These are phyloP conservation scores for Austroboletus olivaceoglutinosus DNA, from an alignment of 1,284 basidiomycete species.

Conservation along the genomic window DNA sequence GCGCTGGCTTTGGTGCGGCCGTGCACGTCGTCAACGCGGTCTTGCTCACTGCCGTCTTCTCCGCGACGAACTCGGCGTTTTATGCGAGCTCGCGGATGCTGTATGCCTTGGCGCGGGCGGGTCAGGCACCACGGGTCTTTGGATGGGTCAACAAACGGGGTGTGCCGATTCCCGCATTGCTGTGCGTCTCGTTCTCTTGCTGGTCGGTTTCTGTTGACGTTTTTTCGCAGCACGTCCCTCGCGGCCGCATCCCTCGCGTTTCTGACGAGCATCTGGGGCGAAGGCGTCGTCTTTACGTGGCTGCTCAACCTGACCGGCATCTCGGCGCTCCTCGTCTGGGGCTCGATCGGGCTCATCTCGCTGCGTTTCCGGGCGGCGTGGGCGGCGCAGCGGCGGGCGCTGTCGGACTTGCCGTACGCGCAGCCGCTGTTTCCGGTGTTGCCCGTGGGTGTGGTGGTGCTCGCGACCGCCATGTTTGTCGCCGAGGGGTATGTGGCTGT, in stretches of 20 bases:
- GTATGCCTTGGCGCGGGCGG: conserved; percentile 48
- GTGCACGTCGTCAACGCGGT: conserved; percentile 56
- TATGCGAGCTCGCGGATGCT: conserved; percentile 66
- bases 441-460: conserved; percentile 41
- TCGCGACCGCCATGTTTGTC: conserved; percentile 48
- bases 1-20: conserved; percentile 57
- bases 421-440: conserved; percentile 51
- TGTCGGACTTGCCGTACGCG: conserved; percentile 45
- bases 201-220: not conserved
- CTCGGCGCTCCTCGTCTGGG: conserved; percentile 68
- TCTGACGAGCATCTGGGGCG: conserved; percentile 55
- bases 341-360: conserved; percentile 52
- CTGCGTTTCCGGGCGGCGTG: conserved; percentile 51
- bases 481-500: conserved; percentile 50
- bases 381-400: conserved; percentile 37
- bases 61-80: conserved; percentile 57
- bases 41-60: conserved; percentile 65
- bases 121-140: conserved; percentile 48
- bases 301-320: conserved; percentile 68
- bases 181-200: conserved; percentile 37
- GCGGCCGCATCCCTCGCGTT: conserved; percentile 49
- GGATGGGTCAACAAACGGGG: conserved; percentile 59
- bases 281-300: conserved; percentile 55
- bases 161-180: conserved; percentile 55
- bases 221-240: conserved; percentile 40